A percentile compares a stretch with the other conserved stretches of the same genome.
These are phyloP conservation scores for Chaetomium olivaceum DNA, from an alignment of 2,329 filamentous ascomycete species.

Conservation along the genomic window DNA sequence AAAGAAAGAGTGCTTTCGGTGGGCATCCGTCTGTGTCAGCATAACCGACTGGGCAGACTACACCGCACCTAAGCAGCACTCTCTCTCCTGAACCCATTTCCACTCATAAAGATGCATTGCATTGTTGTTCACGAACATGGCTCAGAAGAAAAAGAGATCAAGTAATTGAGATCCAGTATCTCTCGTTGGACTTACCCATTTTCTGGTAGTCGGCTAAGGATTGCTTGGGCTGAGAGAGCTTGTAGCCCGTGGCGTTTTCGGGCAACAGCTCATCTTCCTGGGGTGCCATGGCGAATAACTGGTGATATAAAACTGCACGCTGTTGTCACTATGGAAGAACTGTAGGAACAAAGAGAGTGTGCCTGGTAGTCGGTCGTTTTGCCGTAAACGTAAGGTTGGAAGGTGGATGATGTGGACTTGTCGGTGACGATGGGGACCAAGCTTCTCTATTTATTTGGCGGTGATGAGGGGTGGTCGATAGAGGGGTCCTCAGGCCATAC, in stretches of 20 bases:
- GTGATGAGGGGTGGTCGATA: slow-evolving; percentile 30
- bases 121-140: not conserved
- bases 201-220: slow-evolving; percentile 91
- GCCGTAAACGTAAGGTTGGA: slow-evolving; percentile 3
- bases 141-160: not conserved
- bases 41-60: not conserved
- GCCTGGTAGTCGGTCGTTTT: not conserved
- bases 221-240: slow-evolving; percentile 95
- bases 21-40: not conserved
- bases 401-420: slow-evolving; percentile 4
- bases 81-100: slow-evolving; percentile 12
- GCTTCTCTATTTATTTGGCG: slow-evolving; percentile 34
- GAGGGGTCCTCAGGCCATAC: slow-evolving; percentile 25
- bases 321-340: not conserved
- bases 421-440: slow-evolving; percentile 24
- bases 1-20: not conserved
- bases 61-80: too few relatives aligned
- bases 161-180: not conserved
- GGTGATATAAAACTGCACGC: not conserved
- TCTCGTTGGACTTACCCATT: slow-evolving; percentile 67
- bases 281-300: slow-evolving; percentile 60
- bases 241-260: slow-evolving; percentile 92
- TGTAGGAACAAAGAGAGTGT: not conserved
- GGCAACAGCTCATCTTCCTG: slow-evolving; percentile 80
- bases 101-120: not conserved